Evolutionary conservation across 495 filamentous ascomycete genomes (phyloP).

Genomic region (Aspergillus asperescens): DNA sequence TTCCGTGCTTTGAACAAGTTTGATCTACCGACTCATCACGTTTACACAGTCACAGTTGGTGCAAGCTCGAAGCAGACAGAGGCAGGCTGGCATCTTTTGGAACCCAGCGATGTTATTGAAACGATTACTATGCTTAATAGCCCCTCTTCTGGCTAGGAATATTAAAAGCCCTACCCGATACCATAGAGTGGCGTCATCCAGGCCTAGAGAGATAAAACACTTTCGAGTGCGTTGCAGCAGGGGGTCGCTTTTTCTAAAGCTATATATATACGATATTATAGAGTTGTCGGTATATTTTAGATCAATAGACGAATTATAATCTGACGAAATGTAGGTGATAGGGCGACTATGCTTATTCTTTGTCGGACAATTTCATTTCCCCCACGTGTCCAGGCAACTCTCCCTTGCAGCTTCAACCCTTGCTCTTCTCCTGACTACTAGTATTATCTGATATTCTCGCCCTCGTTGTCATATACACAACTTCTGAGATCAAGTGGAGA

Average conservation of each 20-base stretch:
- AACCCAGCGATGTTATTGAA: conserved; percentile 81
- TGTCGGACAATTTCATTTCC: background rate
- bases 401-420: no score
- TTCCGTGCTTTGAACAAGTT: conserved; percentile 61
- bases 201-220: background rate
- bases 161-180: conserved; percentile 14
- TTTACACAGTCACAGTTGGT: conserved; percentile 86
- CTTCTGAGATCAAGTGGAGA: no score
- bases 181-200: background rate
- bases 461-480: no score
- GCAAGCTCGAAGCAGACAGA: conserved; percentile 80
- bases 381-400: background rate
- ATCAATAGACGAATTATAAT: conserved; percentile 1
- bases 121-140: conserved; percentile 65
- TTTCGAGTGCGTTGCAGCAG: background rate
- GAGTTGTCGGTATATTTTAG: background rate
- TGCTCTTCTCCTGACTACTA: no score
- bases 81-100: conserved; percentile 79
- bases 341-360: no score
- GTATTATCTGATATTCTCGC: no score
- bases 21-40: conserved; percentile 52
- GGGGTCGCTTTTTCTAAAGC: background rate
- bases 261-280: conserved; percentile 3
- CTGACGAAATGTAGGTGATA: no score
- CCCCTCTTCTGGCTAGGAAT: conserved; percentile 28